Evolutionary conservation across 2,329 filamentous ascomycete species (phyloP).

Genomic region (Trichophyton benhamiae): DNA sequence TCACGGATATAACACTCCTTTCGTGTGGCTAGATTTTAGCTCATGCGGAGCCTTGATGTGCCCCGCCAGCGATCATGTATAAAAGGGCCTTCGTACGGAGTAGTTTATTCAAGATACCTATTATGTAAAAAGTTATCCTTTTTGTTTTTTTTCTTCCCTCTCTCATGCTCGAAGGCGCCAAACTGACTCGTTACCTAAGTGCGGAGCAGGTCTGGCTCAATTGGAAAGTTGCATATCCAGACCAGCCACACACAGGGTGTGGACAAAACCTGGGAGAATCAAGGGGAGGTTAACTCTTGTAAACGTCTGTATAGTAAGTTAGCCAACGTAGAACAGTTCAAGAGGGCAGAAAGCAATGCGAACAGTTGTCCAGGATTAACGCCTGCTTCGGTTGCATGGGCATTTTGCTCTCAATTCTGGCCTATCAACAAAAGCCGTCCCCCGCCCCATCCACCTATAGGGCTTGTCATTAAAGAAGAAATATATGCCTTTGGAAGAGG

Average conservation of each 20-base stretch:
- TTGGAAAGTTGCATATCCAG: background rate
- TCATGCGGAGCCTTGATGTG: too few relatives aligned
- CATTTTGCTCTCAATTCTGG: background rate
- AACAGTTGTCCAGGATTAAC: background rate
- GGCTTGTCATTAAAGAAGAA: background rate
- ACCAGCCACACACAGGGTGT: background rate
- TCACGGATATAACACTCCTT: background rate
- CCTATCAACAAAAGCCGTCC: background rate
- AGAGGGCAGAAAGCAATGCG: too few relatives aligned
- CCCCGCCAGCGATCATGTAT: too few relatives aligned
- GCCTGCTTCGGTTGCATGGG: background rate
- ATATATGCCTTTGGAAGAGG: background rate
- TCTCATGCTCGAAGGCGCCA: background rate
- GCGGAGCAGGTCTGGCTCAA: background rate
- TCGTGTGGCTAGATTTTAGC: too few relatives aligned
- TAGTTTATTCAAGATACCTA: background rate
- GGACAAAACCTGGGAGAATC: background rate
- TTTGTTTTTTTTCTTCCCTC: background rate
- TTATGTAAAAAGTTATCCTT: background rate
- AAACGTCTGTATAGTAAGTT: background rate
- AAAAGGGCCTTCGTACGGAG: background rate
- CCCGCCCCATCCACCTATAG: background rate
- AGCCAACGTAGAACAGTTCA: too few relatives aligned
- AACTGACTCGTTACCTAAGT: background rate
- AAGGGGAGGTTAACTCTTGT: background rate